Conservation (phyloP, 2,329 filamentous ascomycete species). For the Diaporthe citri region DNA sequence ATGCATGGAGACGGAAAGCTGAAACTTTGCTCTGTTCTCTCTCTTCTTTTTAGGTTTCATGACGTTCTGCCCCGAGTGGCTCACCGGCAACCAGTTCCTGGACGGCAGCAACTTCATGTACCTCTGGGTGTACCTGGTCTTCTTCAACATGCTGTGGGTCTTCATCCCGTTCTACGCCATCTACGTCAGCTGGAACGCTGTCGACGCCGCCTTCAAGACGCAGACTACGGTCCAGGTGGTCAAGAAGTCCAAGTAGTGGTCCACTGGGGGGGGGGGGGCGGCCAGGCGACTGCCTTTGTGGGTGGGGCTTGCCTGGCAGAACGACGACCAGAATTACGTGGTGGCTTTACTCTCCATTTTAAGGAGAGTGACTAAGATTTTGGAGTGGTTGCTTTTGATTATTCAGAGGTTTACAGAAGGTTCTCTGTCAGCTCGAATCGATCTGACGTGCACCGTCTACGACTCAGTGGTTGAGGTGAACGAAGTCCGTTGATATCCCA, state of each 20-base stretch:
- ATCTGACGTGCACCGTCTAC: neutral
- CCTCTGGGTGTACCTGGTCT: constrained; percentile 75
- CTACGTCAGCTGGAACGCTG: constrained; percentile 51
- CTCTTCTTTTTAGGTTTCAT: constrained; percentile 69
- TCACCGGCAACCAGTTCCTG: constrained; percentile 71
- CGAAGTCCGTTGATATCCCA: neutral
- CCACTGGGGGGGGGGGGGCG: too few relatives aligned
- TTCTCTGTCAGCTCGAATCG: neutral
- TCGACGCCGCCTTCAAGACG: constrained; percentile 35
- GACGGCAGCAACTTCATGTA: constrained; percentile 78
- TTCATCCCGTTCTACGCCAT: constrained; percentile 72
- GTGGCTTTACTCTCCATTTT: neutral
- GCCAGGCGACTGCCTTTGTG: neutral
- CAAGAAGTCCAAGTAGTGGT: constrained; percentile 36
- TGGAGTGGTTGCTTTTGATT: neutral
- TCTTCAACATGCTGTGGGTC: constrained; percentile 79
- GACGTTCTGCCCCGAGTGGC: constrained; percentile 79
- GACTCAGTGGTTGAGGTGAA: neutral
- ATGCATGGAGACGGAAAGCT: neutral
- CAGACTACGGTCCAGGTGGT: constrained; percentile 22
- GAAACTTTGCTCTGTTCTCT: neutral
- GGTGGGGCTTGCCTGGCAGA: neutral
- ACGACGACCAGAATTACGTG: neutral
- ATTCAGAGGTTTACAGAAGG: neutral
- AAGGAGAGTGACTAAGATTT: too few relatives aligned